These are phyloP conservation scores for Aspergillus kassunensis DNA, from an alignment of 495 filamentous ascomycete species.

Conservation along the genomic window DNA sequence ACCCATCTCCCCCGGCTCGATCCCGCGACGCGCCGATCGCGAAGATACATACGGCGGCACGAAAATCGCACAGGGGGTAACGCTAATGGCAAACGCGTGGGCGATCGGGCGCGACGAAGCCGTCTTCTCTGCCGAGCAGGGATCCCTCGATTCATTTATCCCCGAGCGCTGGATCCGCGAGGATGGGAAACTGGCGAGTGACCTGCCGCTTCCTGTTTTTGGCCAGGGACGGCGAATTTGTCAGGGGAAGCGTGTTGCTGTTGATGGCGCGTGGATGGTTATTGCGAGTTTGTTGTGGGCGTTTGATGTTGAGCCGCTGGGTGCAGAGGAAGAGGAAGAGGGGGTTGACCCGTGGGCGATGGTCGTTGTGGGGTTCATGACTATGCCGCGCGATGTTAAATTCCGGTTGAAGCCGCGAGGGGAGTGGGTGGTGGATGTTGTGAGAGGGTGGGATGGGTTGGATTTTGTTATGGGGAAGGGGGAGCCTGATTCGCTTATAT, in stretches of 20 bases:
- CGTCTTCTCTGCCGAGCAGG: slow-evolving; percentile 21
- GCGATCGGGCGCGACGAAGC: slow-evolving; percentile 23
- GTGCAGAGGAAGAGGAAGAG: slow-evolving; percentile 9
- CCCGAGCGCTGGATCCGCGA: slow-evolving; percentile 27
- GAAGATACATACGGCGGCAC: slow-evolving; percentile 49
- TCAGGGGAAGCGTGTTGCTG: slow-evolving; percentile 28
- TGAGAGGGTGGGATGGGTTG: slow-evolving; percentile 16
- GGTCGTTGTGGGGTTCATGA: slow-evolving; percentile 29
- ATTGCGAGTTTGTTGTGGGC: slow-evolving; percentile 28
- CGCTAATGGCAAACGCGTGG: slow-evolving; percentile 55
- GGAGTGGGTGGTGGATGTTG: slow-evolving; percentile 18
- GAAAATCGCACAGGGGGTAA: slow-evolving; percentile 47
- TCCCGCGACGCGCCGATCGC: slow-evolving; percentile 49
- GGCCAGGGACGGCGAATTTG: slow-evolving; percentile 29
- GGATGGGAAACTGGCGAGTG: too few species aligned
- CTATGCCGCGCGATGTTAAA: slow-evolving; percentile 19
- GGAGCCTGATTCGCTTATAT: too few species aligned
- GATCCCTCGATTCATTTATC: slow-evolving; percentile 18
- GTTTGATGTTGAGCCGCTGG: slow-evolving; percentile 22
- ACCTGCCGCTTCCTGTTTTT: slow-evolving; percentile 29
- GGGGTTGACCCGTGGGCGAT: slow-evolving; percentile 28
- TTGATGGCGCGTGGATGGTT: slow-evolving; percentile 26
- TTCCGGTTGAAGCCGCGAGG: slow-evolving; percentile 22
- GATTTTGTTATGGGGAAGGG: too few species aligned
- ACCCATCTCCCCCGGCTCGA: slow-evolving; percentile 28